Conservation (phyloP, 2,329 filamentous ascomycete species). For the Zymoseptoria passerinii region DNA sequence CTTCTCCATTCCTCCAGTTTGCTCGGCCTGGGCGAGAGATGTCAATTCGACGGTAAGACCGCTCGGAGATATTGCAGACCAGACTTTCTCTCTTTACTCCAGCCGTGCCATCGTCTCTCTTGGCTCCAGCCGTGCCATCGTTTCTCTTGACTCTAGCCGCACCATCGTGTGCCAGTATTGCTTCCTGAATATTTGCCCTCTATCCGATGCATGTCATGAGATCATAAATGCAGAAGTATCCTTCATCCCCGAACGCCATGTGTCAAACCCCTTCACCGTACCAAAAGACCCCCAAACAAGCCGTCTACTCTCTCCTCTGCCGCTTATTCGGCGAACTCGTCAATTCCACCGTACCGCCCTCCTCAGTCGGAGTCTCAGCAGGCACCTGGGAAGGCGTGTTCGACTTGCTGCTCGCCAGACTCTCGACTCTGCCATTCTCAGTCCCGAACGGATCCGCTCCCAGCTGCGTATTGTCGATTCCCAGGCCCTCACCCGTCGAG, state of each 20-base stretch:
- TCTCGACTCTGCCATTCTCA: background rate
- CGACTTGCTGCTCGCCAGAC: background rate
- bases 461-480: background rate
- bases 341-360: background rate
- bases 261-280: background rate
- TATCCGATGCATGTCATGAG: background rate
- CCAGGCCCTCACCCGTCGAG: background rate
- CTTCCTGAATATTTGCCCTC: background rate
- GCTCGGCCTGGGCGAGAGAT: background rate
- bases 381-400: background rate
- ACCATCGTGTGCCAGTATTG: background rate
- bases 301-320: background rate
- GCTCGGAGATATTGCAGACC: background rate
- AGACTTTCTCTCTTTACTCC: background rate
- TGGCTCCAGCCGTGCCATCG: background rate
- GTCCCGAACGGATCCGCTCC: background rate
- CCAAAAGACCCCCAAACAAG: background rate
- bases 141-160: background rate
- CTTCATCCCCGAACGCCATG: background rate
- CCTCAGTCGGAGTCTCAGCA: background rate
- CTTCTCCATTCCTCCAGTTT: background rate
- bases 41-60: no score
- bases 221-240: background rate
- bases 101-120: background rate
- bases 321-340: background rate